phyloP scores from a whole-genome alignment of 768 basidiomycete genomes.

The Rhodotorula taiwanensis region DNA sequence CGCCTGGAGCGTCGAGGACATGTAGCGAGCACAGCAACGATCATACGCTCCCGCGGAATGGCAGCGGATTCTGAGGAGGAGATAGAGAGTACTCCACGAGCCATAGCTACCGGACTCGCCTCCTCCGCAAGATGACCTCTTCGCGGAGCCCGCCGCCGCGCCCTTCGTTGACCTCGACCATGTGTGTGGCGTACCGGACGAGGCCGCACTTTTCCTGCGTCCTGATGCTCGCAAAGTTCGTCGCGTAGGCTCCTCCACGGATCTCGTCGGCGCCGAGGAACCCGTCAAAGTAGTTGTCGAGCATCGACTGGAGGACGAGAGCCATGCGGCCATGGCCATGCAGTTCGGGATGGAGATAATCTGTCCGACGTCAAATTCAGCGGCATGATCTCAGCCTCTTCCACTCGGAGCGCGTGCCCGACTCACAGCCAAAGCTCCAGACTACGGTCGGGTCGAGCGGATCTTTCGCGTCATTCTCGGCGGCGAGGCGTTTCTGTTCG shows the following conservation, averaged over 20 bases:
- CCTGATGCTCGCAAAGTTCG: constrained; percentile 1
- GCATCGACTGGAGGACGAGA: constrained; percentile 1
- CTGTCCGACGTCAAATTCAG: constrained; percentile 4
- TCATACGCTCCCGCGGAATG: no score
- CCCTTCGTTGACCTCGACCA: background rate
- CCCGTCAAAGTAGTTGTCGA: background rate
- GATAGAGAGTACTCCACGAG: no score
- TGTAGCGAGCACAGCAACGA: no score
- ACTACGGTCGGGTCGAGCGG: constrained; percentile 1
- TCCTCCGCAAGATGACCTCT: background rate
- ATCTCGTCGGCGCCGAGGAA: constrained; percentile 8
- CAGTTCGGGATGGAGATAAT: constrained; percentile 2
- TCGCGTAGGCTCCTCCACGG: constrained; percentile 6
- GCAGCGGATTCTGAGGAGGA: no score
- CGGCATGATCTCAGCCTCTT: no score
- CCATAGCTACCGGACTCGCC: no score
- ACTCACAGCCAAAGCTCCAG: constrained; percentile 17
- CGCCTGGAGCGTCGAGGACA: constrained; percentile 37
- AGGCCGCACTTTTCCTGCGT: constrained; percentile 22
- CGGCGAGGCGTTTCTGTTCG: constrained; percentile 12
- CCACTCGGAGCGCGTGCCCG: no score
- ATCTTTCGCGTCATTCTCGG: constrained; percentile 3
- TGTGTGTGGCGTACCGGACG: background rate
- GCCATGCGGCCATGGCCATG: constrained; percentile 15
- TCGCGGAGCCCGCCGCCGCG: constrained; percentile 11